Percentiles rank a stretch among this genome's conserved stretches.
Evolutionary conservation across 139 green algal species (phyloP).

Genomic region (Auxenochlorella pyrenoidosa): DNA sequence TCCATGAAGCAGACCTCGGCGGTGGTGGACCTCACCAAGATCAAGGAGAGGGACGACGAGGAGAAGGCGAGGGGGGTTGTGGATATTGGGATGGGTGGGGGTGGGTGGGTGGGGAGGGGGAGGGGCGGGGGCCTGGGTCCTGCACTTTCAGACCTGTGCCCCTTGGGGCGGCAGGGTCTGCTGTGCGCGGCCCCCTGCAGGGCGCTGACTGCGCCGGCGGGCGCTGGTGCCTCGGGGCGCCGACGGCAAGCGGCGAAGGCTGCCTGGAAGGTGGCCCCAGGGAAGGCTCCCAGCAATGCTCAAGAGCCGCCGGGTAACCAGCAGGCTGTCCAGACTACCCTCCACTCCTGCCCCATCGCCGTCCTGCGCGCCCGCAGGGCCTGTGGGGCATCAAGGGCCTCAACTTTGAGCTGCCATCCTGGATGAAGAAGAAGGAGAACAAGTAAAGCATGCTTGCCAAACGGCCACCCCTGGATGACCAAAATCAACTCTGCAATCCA

Average conservation of each 20-base stretch:
- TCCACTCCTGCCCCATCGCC: not conserved
- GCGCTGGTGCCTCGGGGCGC: no score
- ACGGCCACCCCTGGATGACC: not conserved
- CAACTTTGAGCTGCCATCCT: constrained; percentile 61
- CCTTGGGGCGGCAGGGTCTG: no score
- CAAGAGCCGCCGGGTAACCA: not conserved
- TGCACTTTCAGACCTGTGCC: no score
- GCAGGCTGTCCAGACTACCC: not conserved
- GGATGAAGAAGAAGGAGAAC: constrained; percentile 40
- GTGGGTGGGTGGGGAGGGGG: not conserved
- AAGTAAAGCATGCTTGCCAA: not conserved
- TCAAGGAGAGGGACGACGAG: constrained; percentile 53
- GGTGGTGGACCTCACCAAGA: constrained; percentile 48
- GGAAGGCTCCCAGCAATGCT: no score
- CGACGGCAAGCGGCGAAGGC: no score
- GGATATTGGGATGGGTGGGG: not conserved
- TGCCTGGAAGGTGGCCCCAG: no score
- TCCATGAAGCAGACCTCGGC: constrained; percentile 62
- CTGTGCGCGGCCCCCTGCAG: no score
- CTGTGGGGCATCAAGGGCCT: constrained; percentile 50
- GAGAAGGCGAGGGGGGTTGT: constrained; percentile 5
- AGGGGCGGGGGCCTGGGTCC: not conserved
- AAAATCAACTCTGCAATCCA: no score
- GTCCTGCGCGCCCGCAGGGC: constrained; percentile 12
- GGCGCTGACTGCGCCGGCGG: no score